These are phyloP conservation scores for Raffaelea arxii DNA, from an alignment of 2,329 filamentous ascomycete species.

Conservation along the genomic window DNA sequence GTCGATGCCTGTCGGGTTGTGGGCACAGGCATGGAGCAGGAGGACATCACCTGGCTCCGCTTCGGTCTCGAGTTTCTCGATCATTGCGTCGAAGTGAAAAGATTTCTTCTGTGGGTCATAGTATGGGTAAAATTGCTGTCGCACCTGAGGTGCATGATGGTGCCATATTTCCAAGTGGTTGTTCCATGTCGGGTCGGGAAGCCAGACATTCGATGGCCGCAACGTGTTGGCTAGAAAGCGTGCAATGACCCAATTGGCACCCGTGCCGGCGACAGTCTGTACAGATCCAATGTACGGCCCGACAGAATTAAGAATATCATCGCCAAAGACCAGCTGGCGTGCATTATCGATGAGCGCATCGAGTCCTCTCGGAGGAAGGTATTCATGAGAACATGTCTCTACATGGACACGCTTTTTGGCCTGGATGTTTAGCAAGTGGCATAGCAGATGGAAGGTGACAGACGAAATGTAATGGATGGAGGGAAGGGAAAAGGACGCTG, in stretches of 20 bases:
- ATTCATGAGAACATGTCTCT: background rate
- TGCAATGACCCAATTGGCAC: background rate
- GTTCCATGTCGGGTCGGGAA: constrained; percentile 3
- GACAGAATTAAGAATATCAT: background rate
- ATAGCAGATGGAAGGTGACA: too few relatives aligned
- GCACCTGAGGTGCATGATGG: background rate
- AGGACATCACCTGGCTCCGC: background rate
- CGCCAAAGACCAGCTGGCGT: background rate
- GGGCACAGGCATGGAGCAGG: constrained; percentile 2
- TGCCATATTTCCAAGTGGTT: constrained; percentile 1
- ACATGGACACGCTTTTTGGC: background rate
- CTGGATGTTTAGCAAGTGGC: background rate
- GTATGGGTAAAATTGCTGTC: constrained; percentile 1
- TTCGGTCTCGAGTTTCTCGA: background rate
- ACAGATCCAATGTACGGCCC: background rate
- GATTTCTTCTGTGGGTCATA: background rate
- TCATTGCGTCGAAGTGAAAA: background rate
- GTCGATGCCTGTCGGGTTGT: constrained; percentile 2
- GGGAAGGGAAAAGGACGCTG: too few relatives aligned
- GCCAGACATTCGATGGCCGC: background rate
- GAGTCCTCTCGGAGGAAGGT: background rate
- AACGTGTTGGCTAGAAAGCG: background rate
- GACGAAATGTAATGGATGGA: too few relatives aligned
- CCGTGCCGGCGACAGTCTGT: background rate
- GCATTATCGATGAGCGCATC: background rate